Percentiles rank a stretch among this genome's conserved stretches.
These are phyloP conservation scores for Staphylotrichum tortipilum DNA, from an alignment of 495 filamentous ascomycete species.

Conservation along the genomic window DNA sequence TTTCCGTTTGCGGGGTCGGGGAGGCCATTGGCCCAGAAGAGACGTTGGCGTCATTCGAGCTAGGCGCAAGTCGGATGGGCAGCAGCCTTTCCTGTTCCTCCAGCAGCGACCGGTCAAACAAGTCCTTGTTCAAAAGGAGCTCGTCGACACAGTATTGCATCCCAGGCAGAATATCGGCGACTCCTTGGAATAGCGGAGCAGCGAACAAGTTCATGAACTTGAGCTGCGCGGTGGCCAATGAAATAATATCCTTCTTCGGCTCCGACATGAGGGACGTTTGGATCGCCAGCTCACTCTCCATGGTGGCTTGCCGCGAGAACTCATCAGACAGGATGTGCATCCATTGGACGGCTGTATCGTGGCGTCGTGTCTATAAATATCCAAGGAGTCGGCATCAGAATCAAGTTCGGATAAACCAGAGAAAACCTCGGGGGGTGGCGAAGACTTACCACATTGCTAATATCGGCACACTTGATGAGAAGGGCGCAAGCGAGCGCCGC, in stretches of 20 bases:
- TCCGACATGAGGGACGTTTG: conserved; percentile 76
- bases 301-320: conserved; percentile 82
- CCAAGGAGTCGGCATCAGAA: conserved; percentile 21
- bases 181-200: conserved; percentile 76
- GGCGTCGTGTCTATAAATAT: conserved; percentile 70
- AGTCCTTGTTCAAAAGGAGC: conserved; percentile 60
- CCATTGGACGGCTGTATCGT: conserved; percentile 76
- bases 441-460: conserved; percentile 86
- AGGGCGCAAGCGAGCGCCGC: conserved; percentile 74
- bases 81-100: conserved; percentile 29
- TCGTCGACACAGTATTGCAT: conserved; percentile 78
- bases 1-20: conserved; percentile 15
- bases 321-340: conserved; percentile 87
- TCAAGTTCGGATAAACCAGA: conserved; percentile 3
- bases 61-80: conserved; percentile 17
- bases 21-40: conserved; percentile 35
- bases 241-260: conserved; percentile 73
- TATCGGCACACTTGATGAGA: conserved; percentile 96
- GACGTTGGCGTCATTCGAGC: conserved; percentile 23
- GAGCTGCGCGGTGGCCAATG: conserved; percentile 80
- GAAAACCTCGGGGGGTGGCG: background rate
- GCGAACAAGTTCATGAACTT: conserved; percentile 96
- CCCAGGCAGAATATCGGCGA: conserved; percentile 72
- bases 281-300: conserved; percentile 83
- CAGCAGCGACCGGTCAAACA: conserved; percentile 49